A percentile compares a stretch with the other conserved stretches of the same genome.
phyloP scores from a whole-genome alignment of 2,329 filamentous ascomycete genomes.

The Aspergillus fumigatiaffinis region DNA sequence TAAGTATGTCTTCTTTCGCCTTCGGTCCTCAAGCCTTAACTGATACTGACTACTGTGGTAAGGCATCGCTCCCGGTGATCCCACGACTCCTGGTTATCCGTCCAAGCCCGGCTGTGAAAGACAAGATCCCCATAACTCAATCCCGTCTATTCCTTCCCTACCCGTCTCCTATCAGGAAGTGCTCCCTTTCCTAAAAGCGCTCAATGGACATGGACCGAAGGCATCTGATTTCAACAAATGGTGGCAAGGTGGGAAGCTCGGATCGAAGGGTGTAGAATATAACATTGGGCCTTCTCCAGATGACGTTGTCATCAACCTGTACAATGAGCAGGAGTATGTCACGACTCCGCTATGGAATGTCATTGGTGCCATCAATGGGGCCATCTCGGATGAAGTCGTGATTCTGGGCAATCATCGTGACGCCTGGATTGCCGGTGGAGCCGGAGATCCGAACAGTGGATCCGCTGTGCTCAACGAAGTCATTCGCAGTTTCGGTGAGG shows the following conservation, averaged over 20 bases:
- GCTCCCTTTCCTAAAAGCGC: slow-evolving; percentile 77
- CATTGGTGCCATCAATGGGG: slow-evolving; percentile 87
- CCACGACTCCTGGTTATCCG: slow-evolving; percentile 89
- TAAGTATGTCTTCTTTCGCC: slow-evolving; percentile 54
- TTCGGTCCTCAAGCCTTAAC: background rate
- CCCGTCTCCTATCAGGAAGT: slow-evolving; percentile 88
- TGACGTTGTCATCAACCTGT: slow-evolving; percentile 64
- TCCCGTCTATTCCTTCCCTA: slow-evolving; percentile 81
- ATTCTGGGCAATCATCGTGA: slow-evolving; percentile 91
- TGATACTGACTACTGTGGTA: slow-evolving; percentile 1
- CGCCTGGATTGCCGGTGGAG: slow-evolving; percentile 83
- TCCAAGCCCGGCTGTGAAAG: slow-evolving; percentile 86
- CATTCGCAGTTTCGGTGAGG: slow-evolving; percentile 68
- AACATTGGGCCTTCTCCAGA: slow-evolving; percentile 79
- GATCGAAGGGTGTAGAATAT: slow-evolving; percentile 78
- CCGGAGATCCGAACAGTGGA: slow-evolving; percentile 77
- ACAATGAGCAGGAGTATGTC: slow-evolving; percentile 76
- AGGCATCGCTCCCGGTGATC: slow-evolving; percentile 64
- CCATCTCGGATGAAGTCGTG: slow-evolving; percentile 77
- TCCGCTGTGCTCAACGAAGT: slow-evolving; percentile 77
- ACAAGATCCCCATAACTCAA: slow-evolving; percentile 63
- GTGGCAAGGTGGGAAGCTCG: slow-evolving; percentile 71
- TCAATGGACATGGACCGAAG: slow-evolving; percentile 83
- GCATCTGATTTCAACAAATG: slow-evolving; percentile 67
- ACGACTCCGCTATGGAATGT: slow-evolving; percentile 86